These are phyloP conservation scores for Bonnemaisonia californica DNA, from an alignment of 31 red algal genomes.

Conservation along the genomic window DNA sequence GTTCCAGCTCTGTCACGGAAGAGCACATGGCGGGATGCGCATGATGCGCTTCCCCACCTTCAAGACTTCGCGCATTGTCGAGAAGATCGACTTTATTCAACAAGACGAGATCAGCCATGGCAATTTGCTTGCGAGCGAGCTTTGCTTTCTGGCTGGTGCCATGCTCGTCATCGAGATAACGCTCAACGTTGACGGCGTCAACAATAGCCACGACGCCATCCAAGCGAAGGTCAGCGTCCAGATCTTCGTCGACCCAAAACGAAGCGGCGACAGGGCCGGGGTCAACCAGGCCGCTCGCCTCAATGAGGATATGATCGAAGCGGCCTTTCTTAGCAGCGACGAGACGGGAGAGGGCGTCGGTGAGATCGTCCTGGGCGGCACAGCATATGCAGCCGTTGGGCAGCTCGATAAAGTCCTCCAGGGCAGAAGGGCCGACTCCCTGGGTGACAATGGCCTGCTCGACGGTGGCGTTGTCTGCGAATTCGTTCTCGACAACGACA, in stretches of 20 bases:
- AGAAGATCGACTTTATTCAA: conserved; percentile 87
- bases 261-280: conserved; percentile 79
- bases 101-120: conserved; percentile 82
- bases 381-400: conserved; percentile 99
- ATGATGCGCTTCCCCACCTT: background rate
- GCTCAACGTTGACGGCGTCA: conserved; percentile 50
- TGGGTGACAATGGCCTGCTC: conserved; percentile 83
- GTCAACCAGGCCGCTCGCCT: conserved; percentile 87
- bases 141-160: conserved; percentile 20
- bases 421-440: conserved; percentile 38
- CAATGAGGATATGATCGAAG: conserved; percentile 90
- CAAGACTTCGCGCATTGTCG: background rate
- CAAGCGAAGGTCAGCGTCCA: conserved; percentile 56
- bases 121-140: conserved; percentile 76
- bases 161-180: conserved; percentile 31
- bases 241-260: conserved; percentile 89
- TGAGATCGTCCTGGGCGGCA: conserved; percentile 73
- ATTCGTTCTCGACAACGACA: conserved; percentile 92
- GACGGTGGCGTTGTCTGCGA: conserved; percentile 51
- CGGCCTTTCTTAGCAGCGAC: conserved; percentile 36
- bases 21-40: background rate
- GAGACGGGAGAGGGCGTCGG: conserved; percentile 57
- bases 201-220: conserved; percentile 85
- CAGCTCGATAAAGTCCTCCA: conserved; percentile 82
- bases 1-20: background rate